Base-by-base conservation (phyloP, 2,329 filamentous ascomycete species). In the Paradendryphiella salina region DNA sequence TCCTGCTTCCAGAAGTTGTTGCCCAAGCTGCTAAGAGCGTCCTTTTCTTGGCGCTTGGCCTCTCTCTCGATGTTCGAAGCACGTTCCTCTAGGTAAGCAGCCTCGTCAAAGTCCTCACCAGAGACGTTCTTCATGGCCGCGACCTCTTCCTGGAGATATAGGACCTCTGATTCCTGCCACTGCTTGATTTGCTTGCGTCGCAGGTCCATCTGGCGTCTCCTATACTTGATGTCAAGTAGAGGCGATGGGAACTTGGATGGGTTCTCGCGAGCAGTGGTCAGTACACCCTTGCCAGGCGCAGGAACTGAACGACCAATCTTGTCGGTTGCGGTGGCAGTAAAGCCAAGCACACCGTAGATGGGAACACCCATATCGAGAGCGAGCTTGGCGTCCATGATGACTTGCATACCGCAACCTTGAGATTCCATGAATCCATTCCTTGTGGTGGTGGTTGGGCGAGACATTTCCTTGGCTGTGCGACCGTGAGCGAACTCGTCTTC, bases 1-100 rank as follows among this genome's bases (percentile, higher is more conserved):
- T 99, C 93, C 69, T 90, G 87, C 82, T 94, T 96, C 94, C 95
- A 99, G 85, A 99, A 99, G 77, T 89, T 91, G 82, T 99, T 99
- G 72, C 95, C 94, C 64, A 96, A 84, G 77, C 90, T 96, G 76
- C 86, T 87, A 56, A 96, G 84, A 14, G 93, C 90, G 61, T 97
- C 93, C 78, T 92, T 95, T 77, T 93, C 90, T 75, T 99, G 93
- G 61, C 94, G 85, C 60, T 82, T 80, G 43, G 93, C 91, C 76
- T 99, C 90, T 15, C 81, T 88, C 74, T 95, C 88, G 64, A 97
- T 93, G 74, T 97, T 93, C 46, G 81, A 76, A 34, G 89, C 86
- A 58, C 94, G 90, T 65, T 96, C 90, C 62, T 90, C 82, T 61
- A 91, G 82, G 75, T 96, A 99, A 65, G 91, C 89, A 50, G 86